Evolutionary conservation across 495 filamentous ascomycete species (phyloP).

Genomic region (Podospora fimiseda): DNA sequence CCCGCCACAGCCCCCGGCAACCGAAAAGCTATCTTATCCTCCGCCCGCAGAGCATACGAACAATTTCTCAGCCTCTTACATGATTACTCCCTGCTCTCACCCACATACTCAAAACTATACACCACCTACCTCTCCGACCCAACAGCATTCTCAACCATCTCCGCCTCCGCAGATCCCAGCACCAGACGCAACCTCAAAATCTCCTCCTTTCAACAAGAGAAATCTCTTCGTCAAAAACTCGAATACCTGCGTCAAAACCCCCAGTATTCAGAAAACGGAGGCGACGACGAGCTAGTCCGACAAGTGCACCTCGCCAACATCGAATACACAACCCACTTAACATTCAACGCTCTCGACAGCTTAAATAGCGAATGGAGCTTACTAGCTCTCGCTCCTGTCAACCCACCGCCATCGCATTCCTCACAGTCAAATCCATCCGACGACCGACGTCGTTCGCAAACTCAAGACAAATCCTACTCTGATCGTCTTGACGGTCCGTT

Average conservation of each 20-base stretch:
- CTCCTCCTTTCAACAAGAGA: slow-evolving; percentile 75
- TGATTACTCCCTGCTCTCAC: slow-evolving; percentile 65
- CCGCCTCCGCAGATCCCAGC: slow-evolving; percentile 58
- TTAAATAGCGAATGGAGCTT: slow-evolving; percentile 79
- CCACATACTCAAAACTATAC: slow-evolving; percentile 62
- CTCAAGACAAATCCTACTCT: slow-evolving; percentile 46
- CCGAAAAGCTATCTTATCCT: slow-evolving; percentile 57
- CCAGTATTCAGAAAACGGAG: slow-evolving; percentile 56
- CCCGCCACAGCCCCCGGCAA: slow-evolving; percentile 50
- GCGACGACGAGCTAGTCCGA: slow-evolving; percentile 69
- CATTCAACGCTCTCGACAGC: slow-evolving; percentile 79
- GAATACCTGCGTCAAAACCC: slow-evolving; percentile 45
- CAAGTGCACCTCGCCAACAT: slow-evolving; percentile 71
- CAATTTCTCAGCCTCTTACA: slow-evolving; percentile 69
- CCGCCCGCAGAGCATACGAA: slow-evolving; percentile 64
- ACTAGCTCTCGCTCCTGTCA: slow-evolving; percentile 58
- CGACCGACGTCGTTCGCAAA: slow-evolving; percentile 45
- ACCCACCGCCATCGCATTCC: neutral
- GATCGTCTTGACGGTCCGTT: slow-evolving; percentile 68
- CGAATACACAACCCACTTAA: slow-evolving; percentile 63
- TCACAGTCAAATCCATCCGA: slow-evolving; percentile 23
- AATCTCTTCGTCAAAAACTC: slow-evolving; percentile 76
- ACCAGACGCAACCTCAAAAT: slow-evolving; percentile 78
- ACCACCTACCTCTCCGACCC: slow-evolving; percentile 62
- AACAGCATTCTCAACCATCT: slow-evolving; percentile 60